These are phyloP conservation scores for Pseudoscleropodium purum DNA, from an alignment of 225 moss, liverwort and hornwort genomes.

Conservation along the genomic window DNA sequence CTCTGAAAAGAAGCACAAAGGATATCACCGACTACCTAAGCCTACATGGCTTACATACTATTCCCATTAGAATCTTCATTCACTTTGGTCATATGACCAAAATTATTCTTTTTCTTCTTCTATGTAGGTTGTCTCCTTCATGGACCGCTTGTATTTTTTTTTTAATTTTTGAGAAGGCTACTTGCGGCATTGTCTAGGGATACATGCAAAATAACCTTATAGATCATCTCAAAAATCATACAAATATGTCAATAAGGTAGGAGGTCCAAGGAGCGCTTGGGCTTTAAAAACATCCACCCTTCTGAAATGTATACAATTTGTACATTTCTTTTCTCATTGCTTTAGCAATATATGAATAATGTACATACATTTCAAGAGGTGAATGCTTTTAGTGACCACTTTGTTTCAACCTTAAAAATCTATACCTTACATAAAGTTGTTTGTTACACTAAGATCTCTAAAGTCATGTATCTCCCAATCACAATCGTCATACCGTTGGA, in stretches of 20 bases:
- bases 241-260: not conserved
- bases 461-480: accelerated
- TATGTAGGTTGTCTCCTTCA: not conserved
- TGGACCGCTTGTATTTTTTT: no score
- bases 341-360: accelerated
- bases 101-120: no score
- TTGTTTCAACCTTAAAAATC: not conserved
- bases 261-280: accelerated
- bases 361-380: no score
- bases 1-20: no score
- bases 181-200: not conserved
- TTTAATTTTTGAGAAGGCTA: not conserved
- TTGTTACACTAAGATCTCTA: accelerated
- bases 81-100: no score
- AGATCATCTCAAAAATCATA: not conserved
- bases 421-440: no score
- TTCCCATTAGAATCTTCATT: no score
- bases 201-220: not conserved
- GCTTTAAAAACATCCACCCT: not conserved
- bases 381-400: accelerated
- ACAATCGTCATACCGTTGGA: not conserved
- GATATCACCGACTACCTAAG: no score
- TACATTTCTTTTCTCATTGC: not conserved
- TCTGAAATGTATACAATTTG: not conserved
- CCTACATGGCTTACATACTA: no score